These are phyloP conservation scores for Xylaria curta DNA, from an alignment of 495 filamentous ascomycete genomes.

Conservation along the genomic window DNA sequence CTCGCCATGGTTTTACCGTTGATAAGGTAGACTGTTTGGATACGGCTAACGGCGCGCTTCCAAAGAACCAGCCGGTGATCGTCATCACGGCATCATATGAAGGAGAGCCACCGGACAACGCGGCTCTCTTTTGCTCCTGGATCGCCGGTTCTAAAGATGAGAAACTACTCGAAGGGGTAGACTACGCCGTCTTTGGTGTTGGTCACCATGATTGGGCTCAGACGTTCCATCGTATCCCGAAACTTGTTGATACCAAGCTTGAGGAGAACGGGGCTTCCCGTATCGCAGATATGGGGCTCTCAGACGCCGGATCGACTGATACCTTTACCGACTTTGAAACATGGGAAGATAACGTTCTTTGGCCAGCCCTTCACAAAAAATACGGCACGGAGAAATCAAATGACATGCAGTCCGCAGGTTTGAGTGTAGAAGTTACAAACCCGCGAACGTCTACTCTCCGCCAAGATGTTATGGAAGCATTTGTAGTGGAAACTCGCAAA, in stretches of 20 bases:
- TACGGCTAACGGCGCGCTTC: conserved; percentile 65
- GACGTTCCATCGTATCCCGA: conserved; percentile 78
- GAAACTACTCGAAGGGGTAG: conserved; percentile 55
- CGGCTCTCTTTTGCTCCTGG: conserved; percentile 72
- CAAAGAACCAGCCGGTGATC: conserved; percentile 66
- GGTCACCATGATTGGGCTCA: conserved; percentile 67
- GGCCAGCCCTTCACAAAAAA: conserved; percentile 65
- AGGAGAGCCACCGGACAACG: conserved; percentile 78
- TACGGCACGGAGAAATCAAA: conserved; percentile 42
- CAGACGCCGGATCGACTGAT: conserved; percentile 67
- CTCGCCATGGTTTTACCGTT: conserved; percentile 63
- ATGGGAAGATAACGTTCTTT: conserved; percentile 70
- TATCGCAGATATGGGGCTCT: conserved; percentile 61
- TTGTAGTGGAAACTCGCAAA: conserved; percentile 60
- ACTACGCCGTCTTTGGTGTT: conserved; percentile 71
- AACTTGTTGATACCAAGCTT: conserved; percentile 61
- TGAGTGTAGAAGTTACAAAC: conserved; percentile 65
- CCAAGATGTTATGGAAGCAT: conserved; percentile 69
- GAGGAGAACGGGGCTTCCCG: conserved; percentile 58
- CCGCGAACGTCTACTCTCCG: conserved; percentile 66
- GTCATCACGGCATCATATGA: conserved; percentile 78
- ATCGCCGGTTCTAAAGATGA: conserved; percentile 58
- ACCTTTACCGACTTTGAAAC: conserved; percentile 75
- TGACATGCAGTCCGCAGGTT: conserved; percentile 35
- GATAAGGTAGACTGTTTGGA: conserved; percentile 63